Evolutionary conservation across 2,329 filamentous ascomycete genomes (phyloP).

Genomic region (Diaporthe batatas): DNA sequence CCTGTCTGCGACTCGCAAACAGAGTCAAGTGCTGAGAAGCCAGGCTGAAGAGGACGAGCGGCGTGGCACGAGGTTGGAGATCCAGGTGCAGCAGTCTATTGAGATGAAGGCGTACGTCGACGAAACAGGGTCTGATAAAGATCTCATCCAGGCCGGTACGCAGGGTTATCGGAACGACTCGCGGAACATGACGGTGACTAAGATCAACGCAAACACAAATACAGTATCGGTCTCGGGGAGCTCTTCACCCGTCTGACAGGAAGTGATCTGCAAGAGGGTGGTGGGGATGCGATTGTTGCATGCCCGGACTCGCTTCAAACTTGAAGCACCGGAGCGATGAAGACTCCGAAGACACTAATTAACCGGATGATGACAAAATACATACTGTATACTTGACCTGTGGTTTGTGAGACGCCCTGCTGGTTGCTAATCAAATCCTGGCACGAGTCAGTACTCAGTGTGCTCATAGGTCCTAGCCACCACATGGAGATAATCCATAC

Average conservation of each 20-base stretch:
- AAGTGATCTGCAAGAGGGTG: neutral
- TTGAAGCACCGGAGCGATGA: neutral
- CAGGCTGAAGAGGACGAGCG: constrained; percentile 1
- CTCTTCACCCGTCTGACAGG: constrained; percentile 7
- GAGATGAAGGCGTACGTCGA: constrained; percentile 41
- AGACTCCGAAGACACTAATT: neutral
- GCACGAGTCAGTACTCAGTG: neutral
- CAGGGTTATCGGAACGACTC: constrained; percentile 7
- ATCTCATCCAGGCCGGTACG: constrained; percentile 6
- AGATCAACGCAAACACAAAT: constrained; percentile 9
- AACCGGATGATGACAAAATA: neutral
- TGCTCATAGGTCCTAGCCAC: neutral
- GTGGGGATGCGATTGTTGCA: neutral
- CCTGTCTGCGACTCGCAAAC: constrained; percentile 1
- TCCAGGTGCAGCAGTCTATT: constrained; percentile 43
- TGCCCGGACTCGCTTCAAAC: neutral
- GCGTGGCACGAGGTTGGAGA: constrained; percentile 47
- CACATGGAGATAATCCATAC: neutral
- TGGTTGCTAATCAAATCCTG: neutral
- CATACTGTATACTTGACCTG: too few relatives aligned
- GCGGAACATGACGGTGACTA: constrained; percentile 14
- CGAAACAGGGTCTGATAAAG: constrained; percentile 5
- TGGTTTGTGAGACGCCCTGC: neutral
- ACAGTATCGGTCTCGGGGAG: constrained; percentile 3
- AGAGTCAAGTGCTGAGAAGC: constrained; percentile 9